These are phyloP conservation scores for Mercurialis annua DNA, from an alignment of 345 rosid species.

Conservation along the genomic window DNA sequence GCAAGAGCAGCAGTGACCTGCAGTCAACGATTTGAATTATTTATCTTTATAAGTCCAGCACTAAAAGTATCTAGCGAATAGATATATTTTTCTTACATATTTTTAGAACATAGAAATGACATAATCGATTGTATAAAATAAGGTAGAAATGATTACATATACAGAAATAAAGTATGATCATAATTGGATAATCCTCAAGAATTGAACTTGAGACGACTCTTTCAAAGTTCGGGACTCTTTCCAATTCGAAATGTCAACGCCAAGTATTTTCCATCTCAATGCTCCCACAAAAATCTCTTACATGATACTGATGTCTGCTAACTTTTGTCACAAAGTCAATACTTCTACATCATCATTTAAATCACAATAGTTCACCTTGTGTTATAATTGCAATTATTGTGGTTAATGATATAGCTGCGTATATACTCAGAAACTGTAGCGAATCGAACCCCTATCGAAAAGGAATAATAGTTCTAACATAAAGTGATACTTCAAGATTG, in stretches of 20 bases:
- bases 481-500: neutral
- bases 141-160: neutral
- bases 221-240: neutral
- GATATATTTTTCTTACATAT: neutral
- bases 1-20: slow-evolving; percentile 84
- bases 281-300: neutral
- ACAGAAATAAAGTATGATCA: no score
- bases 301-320: neutral
- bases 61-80: neutral
- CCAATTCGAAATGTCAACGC: slow-evolving; percentile 3
- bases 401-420: neutral
- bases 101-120: neutral
- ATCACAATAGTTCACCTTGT: neutral
- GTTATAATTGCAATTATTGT: neutral
- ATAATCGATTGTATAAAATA: neutral
- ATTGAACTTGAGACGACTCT: neutral
- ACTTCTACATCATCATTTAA: slow-evolving; percentile 1
- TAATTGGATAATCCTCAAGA: neutral
- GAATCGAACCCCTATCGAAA: no score
- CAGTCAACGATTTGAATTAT: slow-evolving; percentile 3
- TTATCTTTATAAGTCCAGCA: neutral
- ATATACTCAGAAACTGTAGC: neutral
- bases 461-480: neutral
- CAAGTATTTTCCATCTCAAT: neutral
- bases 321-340: neutral